A percentile compares a stretch with the other conserved stretches of the same genome.
These are phyloP conservation scores for Tolypocladium inflatum DNA, from an alignment of 2,329 filamentous ascomycete species.

Conservation along the genomic window DNA sequence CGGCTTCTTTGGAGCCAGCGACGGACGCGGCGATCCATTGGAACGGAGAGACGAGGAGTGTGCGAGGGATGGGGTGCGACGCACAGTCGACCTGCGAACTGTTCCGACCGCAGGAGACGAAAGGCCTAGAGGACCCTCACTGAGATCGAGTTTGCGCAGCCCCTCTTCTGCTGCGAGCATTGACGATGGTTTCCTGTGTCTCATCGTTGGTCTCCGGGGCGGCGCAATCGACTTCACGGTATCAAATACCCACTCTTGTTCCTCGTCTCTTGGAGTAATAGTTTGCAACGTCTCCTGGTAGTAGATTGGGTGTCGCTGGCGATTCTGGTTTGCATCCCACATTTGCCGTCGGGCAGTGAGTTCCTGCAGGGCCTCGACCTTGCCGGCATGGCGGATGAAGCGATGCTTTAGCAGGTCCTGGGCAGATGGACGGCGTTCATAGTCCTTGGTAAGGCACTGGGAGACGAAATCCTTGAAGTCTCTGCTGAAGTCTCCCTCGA, in stretches of 20 bases:
- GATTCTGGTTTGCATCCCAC: constrained; percentile 66
- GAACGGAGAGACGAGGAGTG: constrained; percentile 20
- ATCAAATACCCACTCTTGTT: constrained; percentile 93
- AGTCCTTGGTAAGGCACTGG: constrained; percentile 85
- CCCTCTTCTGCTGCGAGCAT: constrained; percentile 50
- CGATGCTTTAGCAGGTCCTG: constrained; percentile 81
- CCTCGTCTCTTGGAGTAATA: constrained; percentile 55
- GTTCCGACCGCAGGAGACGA: constrained; percentile 45
- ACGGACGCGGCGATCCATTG: constrained; percentile 32
- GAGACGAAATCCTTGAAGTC: constrained; percentile 93
- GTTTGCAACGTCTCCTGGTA: constrained; percentile 87
- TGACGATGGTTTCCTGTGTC: constrained; percentile 45
- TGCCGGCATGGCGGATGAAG: constrained; percentile 81
- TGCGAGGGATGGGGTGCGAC: constrained; percentile 36
- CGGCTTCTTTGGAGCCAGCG: constrained; percentile 57
- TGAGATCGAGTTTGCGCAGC: constrained; percentile 50
- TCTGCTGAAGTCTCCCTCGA: constrained; percentile 79
- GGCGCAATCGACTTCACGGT: constrained; percentile 66
- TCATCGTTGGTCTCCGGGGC: constrained; percentile 43
- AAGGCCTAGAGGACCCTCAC: constrained; percentile 49
- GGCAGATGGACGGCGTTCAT: constrained; percentile 72
- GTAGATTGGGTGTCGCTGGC: constrained; percentile 65
- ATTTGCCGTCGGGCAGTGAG: constrained; percentile 74
- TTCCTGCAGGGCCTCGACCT: constrained; percentile 79
- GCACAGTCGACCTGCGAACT: constrained; percentile 49